Base-by-base conservation (phyloP, 2,329 filamentous ascomycete species). In the Ophiostoma sp. region DNA sequence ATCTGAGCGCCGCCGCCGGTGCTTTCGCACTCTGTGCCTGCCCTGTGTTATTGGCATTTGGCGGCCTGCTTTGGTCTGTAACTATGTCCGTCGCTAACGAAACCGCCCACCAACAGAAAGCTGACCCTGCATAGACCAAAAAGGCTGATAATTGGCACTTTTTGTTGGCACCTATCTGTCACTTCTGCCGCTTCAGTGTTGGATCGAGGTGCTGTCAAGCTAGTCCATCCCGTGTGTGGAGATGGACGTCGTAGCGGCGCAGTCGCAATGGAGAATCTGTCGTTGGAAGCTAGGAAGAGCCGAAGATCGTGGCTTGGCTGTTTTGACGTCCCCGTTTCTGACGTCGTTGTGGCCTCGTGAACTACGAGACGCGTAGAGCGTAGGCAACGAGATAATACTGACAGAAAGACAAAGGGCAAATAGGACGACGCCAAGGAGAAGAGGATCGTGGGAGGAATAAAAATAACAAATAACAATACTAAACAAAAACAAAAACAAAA, bases 11-110 rank as follows among this genome's bases (percentile, higher is more conserved):
- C 45, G 55, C 8, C 36, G 70, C 31, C 59, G 70, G 42, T 36
- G 70, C 42, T 39, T 63, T 50, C 59, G 48, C 48, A 36, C 33
- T 15, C 31, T 73, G 45, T 52, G 57, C 55, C 31, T 52, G 22
- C 55, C 63, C 50, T 72, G 55, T 57, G 61, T 59, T 52, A 71
- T 70, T 70, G 68, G 55, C 69, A 36, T 61, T 61, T 61, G 55
- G 55, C 12, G 39, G 39, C 11, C 39, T 45, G 7, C 8, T 15
- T n/a, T 22, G 31, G 33, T 19, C 59, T 9, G 59, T 63, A 39
- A 11, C 59, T 50, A n/a, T 50, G 8, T 7, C 33, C n/a, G 17
- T 61, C 31, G 19, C 8, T 15, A 36, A 36, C 64, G 19, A 36
- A 8, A 55, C 48, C 45, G 17, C 66, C 57, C 28, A 63, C 55